Percentiles rank a stretch among this genome's conserved stretches.
Conservation (phyloP, 2,329 filamentous ascomycete genomes). For the Alternaria sp. region DNA sequence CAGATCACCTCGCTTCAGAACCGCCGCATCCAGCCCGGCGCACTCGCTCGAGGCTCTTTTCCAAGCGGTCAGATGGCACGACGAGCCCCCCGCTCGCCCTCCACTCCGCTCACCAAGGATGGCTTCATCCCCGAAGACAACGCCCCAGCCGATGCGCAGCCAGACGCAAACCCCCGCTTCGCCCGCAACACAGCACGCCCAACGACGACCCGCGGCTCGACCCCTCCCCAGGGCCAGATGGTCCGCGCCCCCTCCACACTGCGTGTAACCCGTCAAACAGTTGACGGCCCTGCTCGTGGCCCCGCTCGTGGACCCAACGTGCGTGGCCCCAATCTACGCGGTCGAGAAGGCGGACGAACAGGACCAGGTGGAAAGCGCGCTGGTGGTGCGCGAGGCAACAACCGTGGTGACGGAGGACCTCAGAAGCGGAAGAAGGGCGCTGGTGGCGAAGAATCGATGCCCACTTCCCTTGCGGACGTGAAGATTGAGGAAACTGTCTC, state of each 20-base stretch:
- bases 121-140: slow-evolving; percentile 12
- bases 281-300: slow-evolving; percentile 16
- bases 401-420: slow-evolving; percentile 23
- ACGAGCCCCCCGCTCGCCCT: slow-evolving; percentile 7
- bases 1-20: slow-evolving; percentile 37
- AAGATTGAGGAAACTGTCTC: slow-evolving; percentile 28
- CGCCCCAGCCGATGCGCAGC: slow-evolving; percentile 6
- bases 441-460: slow-evolving; percentile 5
- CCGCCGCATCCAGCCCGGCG: slow-evolving; percentile 28
- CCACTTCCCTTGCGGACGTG: slow-evolving; percentile 14
- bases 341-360: slow-evolving; percentile 25
- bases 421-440: slow-evolving; percentile 31
- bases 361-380: slow-evolving; percentile 9
- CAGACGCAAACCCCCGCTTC: slow-evolving; percentile 20
- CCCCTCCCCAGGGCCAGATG: slow-evolving; percentile 38
- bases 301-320: slow-evolving; percentile 10
- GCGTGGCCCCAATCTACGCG: slow-evolving; percentile 38
- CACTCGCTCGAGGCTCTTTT: slow-evolving; percentile 30
- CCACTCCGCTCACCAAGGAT: slow-evolving; percentile 1
- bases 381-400: slow-evolving; percentile 6
- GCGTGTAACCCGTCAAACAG: slow-evolving; percentile 25
- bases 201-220: slow-evolving; percentile 14
- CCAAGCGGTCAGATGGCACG: slow-evolving; percentile 29
- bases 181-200: slow-evolving; percentile 17
- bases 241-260: slow-evolving; percentile 42